Evolutionary conservation across 306 rosid genomes (phyloP).

Genomic region (Gastrolobium bilobum): DNA sequence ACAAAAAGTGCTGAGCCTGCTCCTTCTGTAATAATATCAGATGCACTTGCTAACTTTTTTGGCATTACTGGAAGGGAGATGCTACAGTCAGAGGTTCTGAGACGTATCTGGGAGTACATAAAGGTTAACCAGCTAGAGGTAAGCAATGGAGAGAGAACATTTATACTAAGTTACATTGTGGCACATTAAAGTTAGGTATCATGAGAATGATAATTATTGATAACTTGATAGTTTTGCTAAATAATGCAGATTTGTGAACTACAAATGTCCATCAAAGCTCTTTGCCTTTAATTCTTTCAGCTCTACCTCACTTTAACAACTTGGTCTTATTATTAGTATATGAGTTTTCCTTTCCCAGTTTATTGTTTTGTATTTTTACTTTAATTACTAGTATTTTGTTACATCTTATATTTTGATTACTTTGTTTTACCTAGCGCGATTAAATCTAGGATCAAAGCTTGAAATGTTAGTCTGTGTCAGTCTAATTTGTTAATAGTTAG

Average conservation of each 20-base stretch:
- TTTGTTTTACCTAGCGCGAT: slow-evolving; percentile 20
- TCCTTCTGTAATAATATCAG: slow-evolving; percentile 77
- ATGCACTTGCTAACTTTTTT: slow-evolving; percentile 82
- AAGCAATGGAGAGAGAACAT: slow-evolving; percentile 16
- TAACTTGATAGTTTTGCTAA: slow-evolving; percentile 31
- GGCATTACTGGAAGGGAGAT: slow-evolving; percentile 78
- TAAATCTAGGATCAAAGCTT: not conserved
- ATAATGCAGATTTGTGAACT: not conserved
- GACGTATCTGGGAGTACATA: slow-evolving; percentile 86
- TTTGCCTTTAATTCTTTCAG: slow-evolving; percentile 34
- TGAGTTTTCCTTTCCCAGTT: not conserved
- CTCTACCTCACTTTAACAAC: slow-evolving; percentile 10
- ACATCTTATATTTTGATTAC: not conserved
- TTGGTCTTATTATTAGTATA: slow-evolving; percentile 11
- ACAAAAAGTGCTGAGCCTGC: slow-evolving; percentile 57
- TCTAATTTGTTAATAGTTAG: slow-evolving; percentile 1
- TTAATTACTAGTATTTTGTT: not conserved
- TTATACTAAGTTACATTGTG: slow-evolving; percentile 10
- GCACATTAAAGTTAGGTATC: not conserved
- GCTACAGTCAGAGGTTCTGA: slow-evolving; percentile 84
- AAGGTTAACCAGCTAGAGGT: slow-evolving; percentile 82
- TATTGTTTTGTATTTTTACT: not conserved
- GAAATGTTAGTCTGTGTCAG: slow-evolving; percentile 3
- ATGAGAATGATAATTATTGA: slow-evolving; percentile 7
- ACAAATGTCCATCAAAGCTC: not conserved